Evolutionary conservation across 75 land plant genomes (phyloP).

Genomic region (Pinus taeda): DNA sequence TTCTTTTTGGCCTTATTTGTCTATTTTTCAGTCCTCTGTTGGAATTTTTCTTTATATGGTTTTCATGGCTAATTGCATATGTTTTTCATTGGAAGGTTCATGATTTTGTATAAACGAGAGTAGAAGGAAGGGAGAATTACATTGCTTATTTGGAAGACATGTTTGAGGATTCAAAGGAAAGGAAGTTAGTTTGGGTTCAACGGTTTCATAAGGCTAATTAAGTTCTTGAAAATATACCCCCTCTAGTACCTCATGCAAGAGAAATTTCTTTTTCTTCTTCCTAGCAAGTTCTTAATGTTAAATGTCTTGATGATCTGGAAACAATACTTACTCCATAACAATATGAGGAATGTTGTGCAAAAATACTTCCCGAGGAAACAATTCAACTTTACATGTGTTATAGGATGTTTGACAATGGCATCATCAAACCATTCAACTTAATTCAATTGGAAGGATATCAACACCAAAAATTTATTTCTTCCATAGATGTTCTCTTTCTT

Average conservation of each 20-base stretch:
- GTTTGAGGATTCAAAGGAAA: too few species aligned
- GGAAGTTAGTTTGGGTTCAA: too few species aligned
- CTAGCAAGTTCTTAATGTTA: slow-evolving; percentile 80
- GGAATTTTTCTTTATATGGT: too few species aligned
- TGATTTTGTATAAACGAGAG: too few species aligned
- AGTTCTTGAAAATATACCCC: slow-evolving; percentile 66
- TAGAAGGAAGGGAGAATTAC: too few species aligned
- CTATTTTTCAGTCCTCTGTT: too few species aligned
- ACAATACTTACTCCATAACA: slow-evolving; percentile 71
- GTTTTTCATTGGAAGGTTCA: too few species aligned
- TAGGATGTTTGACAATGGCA: slow-evolving; percentile 68
- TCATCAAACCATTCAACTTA: slow-evolving; percentile 70
- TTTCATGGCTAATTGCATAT: too few species aligned
- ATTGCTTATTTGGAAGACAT: too few species aligned
- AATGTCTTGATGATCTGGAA: slow-evolving; percentile 91
- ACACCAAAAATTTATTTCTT: slow-evolving; percentile 54
- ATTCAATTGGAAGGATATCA: slow-evolving; percentile 76
- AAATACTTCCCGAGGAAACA: slow-evolving; percentile 12
- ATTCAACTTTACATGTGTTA: slow-evolving; percentile 59
- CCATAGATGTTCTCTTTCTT: slow-evolving; percentile 15
- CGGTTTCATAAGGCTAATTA: slow-evolving; percentile 30
- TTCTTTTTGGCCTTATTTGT: too few species aligned
- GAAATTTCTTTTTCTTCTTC: slow-evolving; percentile 63
- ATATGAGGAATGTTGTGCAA: slow-evolving; percentile 39
- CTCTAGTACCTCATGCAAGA: slow-evolving; percentile 62